phyloP scores from a whole-genome alignment of 352 stramenopile species.

The Pseudoperonospora humuli region DNA sequence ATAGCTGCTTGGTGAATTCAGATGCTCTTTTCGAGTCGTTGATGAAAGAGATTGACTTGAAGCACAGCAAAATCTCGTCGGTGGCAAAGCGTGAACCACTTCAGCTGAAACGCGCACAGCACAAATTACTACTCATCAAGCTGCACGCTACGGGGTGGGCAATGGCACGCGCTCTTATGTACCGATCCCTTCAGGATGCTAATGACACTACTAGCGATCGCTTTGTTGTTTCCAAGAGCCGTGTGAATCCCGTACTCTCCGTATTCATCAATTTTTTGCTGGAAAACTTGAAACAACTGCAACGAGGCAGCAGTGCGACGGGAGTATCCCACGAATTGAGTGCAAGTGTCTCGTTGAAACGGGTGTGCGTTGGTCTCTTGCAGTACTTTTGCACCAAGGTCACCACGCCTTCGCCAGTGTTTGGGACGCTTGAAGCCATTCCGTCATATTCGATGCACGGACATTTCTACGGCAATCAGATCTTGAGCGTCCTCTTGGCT shows the following conservation, averaged over 20 bases:
- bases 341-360: slow-evolving; percentile 43
- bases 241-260: slow-evolving; percentile 46
- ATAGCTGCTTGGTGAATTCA: slow-evolving; percentile 47
- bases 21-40: slow-evolving; percentile 77
- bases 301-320: not conserved
- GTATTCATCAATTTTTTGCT: slow-evolving; percentile 54
- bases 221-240: slow-evolving; percentile 3
- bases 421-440: not conserved
- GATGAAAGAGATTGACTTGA: slow-evolving; percentile 82
- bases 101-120: slow-evolving; percentile 40
- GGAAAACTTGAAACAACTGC: slow-evolving; percentile 43
- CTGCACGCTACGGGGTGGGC: slow-evolving; percentile 72
- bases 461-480: slow-evolving; percentile 71
- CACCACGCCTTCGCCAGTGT: slow-evolving; percentile 1
- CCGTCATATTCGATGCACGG: slow-evolving; percentile 25
- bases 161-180: slow-evolving; percentile 71
- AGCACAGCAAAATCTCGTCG: slow-evolving; percentile 13
- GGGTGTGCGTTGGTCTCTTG: slow-evolving; percentile 56
- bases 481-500: slow-evolving; percentile 61
- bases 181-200: slow-evolving; percentile 49
- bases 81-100: slow-evolving; percentile 19
- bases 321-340: slow-evolving; percentile 6
- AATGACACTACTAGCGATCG: slow-evolving; percentile 6
- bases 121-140: slow-evolving; percentile 66
- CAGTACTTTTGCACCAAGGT: slow-evolving; percentile 40